These are phyloP conservation scores for Cladosporium sp. DNA, from an alignment of 2,329 filamentous ascomycete genomes.

Conservation along the genomic window DNA sequence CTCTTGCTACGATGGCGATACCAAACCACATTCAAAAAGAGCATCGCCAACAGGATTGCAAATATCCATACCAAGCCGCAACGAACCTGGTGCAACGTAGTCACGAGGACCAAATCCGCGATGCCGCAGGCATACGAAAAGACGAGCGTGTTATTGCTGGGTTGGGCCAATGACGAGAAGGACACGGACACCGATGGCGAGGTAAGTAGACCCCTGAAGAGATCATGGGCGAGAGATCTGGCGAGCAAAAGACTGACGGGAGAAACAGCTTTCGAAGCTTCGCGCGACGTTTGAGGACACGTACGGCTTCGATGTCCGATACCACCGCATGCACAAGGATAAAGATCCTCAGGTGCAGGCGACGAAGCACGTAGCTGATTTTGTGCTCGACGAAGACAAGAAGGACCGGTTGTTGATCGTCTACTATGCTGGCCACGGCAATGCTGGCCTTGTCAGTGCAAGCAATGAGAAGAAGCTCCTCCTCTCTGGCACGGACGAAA, in stretches of 20 bases:
- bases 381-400: neutral
- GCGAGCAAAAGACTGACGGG: too few species aligned
- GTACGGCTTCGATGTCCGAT: neutral
- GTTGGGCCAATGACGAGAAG: neutral
- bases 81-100: neutral
- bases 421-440: neutral
- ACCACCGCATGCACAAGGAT: neutral
- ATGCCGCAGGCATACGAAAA: neutral
- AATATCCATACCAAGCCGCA: too few species aligned
- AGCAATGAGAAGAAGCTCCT: neutral
- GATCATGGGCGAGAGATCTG: neutral
- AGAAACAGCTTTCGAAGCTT: neutral
- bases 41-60: too few species aligned
- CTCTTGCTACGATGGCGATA: too few species aligned
- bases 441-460: neutral
- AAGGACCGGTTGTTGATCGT: neutral
- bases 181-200: neutral
- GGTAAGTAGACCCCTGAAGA: neutral
- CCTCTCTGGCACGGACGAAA: neutral
- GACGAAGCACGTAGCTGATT: neutral
- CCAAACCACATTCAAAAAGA: too few species aligned
- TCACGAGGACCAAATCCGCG: neutral
- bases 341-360: neutral
- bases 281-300: neutral
- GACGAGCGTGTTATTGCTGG: slow-evolving; percentile 1